Evolutionary conservation across 441 rosid species (phyloP).

Genomic region (Populus hybrid): DNA sequence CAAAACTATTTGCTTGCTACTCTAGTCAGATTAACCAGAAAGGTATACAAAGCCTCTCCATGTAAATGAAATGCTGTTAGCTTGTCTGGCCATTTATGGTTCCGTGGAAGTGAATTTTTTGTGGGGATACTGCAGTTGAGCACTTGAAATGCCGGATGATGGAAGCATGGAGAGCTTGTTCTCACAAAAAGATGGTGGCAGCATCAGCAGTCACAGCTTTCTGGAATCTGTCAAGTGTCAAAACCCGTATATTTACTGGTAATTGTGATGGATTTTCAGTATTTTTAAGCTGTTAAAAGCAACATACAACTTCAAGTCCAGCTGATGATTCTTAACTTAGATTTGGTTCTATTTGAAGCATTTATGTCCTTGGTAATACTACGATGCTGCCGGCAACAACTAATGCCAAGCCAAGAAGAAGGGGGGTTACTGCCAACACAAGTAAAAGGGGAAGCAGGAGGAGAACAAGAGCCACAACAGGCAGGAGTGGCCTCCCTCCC

Average conservation of each 20-base stretch:
- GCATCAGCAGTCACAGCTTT: conserved; percentile 74
- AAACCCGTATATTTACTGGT: conserved; percentile 48
- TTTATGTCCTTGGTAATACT: conserved; percentile 70
- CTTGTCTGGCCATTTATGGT: neutral
- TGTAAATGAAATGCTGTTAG: neutral
- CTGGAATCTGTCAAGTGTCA: conserved; percentile 61
- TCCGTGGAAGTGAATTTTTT: conserved; percentile 10
- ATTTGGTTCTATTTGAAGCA: conserved; percentile 39
- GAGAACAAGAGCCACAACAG: conserved; percentile 27
- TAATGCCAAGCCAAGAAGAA: conserved; percentile 30
- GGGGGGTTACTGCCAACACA: neutral
- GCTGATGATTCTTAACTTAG: neutral
- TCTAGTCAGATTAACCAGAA: conserved; percentile 51
- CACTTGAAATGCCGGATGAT: conserved; percentile 34
- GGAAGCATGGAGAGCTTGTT: conserved; percentile 73
- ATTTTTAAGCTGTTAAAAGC: no score
- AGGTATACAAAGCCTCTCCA: conserved; percentile 36
- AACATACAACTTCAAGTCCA: neutral
- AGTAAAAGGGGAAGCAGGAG: neutral
- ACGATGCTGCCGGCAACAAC: conserved; percentile 54
- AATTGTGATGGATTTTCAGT: neutral
- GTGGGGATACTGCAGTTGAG: conserved; percentile 40
- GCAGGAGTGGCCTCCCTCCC: conserved; percentile 15
- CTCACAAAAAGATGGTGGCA: conserved; percentile 80
- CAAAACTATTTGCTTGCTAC: conserved; percentile 63